Conservation (phyloP, 2,329 filamentous ascomycete genomes). For the Knufia fluminis region DNA sequence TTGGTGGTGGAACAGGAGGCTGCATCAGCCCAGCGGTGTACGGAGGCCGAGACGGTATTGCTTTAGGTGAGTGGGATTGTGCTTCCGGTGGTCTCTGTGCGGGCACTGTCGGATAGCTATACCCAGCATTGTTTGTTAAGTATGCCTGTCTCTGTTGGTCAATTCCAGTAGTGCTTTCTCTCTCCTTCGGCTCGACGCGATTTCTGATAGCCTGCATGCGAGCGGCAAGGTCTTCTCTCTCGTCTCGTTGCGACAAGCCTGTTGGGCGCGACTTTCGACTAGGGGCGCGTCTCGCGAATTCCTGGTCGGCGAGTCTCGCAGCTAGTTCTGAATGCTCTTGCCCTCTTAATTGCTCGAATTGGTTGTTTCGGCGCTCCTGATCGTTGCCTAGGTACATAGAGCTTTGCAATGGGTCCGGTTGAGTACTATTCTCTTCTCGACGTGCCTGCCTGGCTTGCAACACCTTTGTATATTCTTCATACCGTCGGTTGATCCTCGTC, state of each 20-base stretch:
- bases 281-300: constrained; percentile 58
- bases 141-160: constrained; percentile 1
- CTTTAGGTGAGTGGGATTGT: background rate
- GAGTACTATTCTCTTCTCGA: constrained; percentile 15
- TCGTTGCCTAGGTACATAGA: constrained; percentile 17
- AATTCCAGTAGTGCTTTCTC: background rate
- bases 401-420: constrained; percentile 8
- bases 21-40: background rate
- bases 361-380: constrained; percentile 9
- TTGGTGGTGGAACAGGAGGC: constrained; percentile 26
- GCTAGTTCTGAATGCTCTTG: constrained; percentile 65
- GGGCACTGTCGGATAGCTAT: constrained; percentile 26
- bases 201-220: constrained; percentile 28
- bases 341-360: constrained; percentile 56
- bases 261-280: constrained; percentile 41
- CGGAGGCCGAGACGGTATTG: background rate
- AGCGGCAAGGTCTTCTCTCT: constrained; percentile 44
- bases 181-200: constrained; percentile 16
- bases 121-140: constrained; percentile 2
- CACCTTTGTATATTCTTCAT: constrained; percentile 57
- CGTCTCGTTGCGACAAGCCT: constrained; percentile 49
- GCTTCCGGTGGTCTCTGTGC: constrained; percentile 3
- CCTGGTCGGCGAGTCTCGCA: constrained; percentile 63
- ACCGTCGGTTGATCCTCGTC: constrained; percentile 62
- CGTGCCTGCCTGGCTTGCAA: constrained; percentile 37